Evolutionary conservation across 495 filamentous ascomycete species (phyloP).

Genomic region (Podospora didyma): DNA sequence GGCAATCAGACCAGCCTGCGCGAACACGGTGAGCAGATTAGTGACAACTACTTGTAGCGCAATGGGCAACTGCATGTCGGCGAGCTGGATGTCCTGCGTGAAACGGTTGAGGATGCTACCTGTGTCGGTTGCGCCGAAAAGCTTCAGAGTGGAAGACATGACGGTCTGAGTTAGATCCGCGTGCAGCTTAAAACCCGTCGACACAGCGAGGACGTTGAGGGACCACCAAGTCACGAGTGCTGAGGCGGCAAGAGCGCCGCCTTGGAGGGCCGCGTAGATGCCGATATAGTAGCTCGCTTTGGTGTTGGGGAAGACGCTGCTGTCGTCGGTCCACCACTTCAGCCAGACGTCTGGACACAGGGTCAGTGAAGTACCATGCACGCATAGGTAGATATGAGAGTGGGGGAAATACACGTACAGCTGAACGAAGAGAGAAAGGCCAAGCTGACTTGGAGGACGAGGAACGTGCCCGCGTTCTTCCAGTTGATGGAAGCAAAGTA

Average conservation of each 20-base stretch:
- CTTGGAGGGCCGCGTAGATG: constrained; percentile 38
- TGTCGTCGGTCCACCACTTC: constrained; percentile 3
- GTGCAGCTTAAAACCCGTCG: constrained; percentile 1
- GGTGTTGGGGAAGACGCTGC: neutral
- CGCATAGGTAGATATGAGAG: neutral
- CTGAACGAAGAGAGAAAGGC: neutral
- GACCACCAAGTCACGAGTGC: constrained; percentile 2
- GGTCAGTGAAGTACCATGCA: neutral
- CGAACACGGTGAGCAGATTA: constrained; percentile 17
- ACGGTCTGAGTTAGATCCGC: constrained; percentile 4
- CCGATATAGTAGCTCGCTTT: constrained; percentile 42
- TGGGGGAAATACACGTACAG: neutral
- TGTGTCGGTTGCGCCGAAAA: constrained; percentile 3
- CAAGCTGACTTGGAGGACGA: neutral
- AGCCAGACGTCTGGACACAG: neutral
- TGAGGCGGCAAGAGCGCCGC: neutral
- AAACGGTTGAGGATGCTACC: constrained; percentile 23
- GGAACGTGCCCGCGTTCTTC: neutral
- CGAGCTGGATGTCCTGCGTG: constrained; percentile 25
- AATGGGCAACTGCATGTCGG: constrained; percentile 10
- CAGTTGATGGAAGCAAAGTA: constrained; percentile 2
- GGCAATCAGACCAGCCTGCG: constrained; percentile 4
- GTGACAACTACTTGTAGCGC: constrained; percentile 5
- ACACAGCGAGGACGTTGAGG: neutral
- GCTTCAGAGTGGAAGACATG: neutral